These are phyloP conservation scores for Neobulgaria alba DNA, from an alignment of 2,329 filamentous ascomycete genomes.

Conservation along the genomic window DNA sequence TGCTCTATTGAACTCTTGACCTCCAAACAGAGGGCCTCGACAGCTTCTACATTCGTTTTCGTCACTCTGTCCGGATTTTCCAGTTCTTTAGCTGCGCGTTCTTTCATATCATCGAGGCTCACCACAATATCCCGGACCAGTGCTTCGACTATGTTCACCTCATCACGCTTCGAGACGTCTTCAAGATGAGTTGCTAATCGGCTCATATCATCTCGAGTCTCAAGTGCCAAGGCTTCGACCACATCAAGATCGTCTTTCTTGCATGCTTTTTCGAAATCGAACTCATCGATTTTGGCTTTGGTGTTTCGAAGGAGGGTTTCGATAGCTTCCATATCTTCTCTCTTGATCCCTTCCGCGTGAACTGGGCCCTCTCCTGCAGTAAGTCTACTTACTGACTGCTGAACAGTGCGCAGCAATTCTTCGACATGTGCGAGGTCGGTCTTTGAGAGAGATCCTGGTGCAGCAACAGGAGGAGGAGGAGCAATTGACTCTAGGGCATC, in stretches of 20 bases:
- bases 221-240: slow-evolving; percentile 50
- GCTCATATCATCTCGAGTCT: slow-evolving; percentile 66
- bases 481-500: slow-evolving; percentile 61
- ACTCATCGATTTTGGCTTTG: slow-evolving; percentile 78
- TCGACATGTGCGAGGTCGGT: slow-evolving; percentile 49
- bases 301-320: slow-evolving; percentile 86
- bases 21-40: slow-evolving; percentile 76
- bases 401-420: slow-evolving; percentile 44
- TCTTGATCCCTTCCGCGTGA: slow-evolving; percentile 47
- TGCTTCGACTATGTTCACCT: slow-evolving; percentile 67
- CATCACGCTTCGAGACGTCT: slow-evolving; percentile 65
- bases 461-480: slow-evolving; percentile 33
- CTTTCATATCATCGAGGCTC: slow-evolving; percentile 65
- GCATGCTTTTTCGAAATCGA: slow-evolving; percentile 64
- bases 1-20: slow-evolving; percentile 72
- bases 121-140: slow-evolving; percentile 70
- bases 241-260: slow-evolving; percentile 54
- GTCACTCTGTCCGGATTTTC: slow-evolving; percentile 52
- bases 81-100: slow-evolving; percentile 34
- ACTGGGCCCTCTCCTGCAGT: slow-evolving; percentile 32
- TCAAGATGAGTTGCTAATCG: slow-evolving; percentile 60
- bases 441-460: slow-evolving; percentile 36
- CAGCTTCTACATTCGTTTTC: slow-evolving; percentile 73
- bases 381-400: slow-evolving; percentile 47
- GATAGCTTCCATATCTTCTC: slow-evolving; percentile 83